Conservation (phyloP, 208 protist genomes). For the Crithidia bombi region DNA sequence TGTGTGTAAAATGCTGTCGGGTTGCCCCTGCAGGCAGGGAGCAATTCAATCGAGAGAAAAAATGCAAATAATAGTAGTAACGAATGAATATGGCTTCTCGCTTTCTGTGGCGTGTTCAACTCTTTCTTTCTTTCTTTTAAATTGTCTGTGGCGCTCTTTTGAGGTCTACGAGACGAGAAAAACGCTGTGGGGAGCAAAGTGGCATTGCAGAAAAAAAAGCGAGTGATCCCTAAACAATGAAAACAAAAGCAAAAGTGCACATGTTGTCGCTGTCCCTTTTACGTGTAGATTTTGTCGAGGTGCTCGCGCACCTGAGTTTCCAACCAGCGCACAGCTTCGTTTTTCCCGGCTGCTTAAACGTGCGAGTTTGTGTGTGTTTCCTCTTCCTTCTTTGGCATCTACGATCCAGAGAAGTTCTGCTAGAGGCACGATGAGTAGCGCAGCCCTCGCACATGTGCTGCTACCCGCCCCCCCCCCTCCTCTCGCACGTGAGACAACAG, state of each 20-base stretch:
- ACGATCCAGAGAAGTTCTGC: slow-evolving; percentile 1
- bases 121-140: too few species aligned
- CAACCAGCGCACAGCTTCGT: too few species aligned
- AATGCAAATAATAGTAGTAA: too few species aligned
- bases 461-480: too few species aligned
- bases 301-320: not conserved
- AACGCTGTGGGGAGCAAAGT: not conserved
- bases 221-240: not conserved
- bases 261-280: not conserved
- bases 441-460: not conserved
- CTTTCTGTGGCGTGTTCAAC: too few species aligned
- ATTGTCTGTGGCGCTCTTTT: too few species aligned
- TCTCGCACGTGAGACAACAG: too few species aligned
- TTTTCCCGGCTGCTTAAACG: not conserved
- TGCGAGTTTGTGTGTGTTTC: not conserved
- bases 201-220: not conserved
- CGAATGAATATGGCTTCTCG: too few species aligned
- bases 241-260: not conserved
- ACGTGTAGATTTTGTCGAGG: not conserved
- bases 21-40: too few species aligned
- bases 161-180: too few species aligned
- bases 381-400: slow-evolving; percentile 5
- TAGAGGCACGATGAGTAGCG: not conserved
- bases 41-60: not conserved
- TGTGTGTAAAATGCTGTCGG: not conserved